These are phyloP conservation scores for Fusarium abutilonis DNA, from an alignment of 2,329 filamentous ascomycete species.

Conservation along the genomic window DNA sequence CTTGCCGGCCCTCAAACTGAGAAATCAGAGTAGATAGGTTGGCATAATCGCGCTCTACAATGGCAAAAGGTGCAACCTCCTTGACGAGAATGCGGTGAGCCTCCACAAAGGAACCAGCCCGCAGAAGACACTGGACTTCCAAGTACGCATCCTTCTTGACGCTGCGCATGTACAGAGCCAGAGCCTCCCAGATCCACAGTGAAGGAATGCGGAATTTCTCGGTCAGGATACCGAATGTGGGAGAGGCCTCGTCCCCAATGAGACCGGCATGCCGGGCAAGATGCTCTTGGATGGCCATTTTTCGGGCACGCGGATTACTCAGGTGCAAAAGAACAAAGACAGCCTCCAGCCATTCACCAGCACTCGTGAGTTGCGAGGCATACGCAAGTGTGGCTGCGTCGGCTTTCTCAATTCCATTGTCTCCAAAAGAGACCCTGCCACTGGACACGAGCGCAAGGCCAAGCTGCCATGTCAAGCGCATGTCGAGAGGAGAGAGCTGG, in stretches of 20 bases:
- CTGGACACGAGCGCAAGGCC: conserved; percentile 70
- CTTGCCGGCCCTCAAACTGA: conserved; percentile 73
- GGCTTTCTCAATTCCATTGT: conserved; percentile 66
- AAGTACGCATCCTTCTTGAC: conserved; percentile 72
- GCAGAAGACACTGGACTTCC: conserved; percentile 83
- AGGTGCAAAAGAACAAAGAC: conserved; percentile 83
- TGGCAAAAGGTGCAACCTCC: conserved; percentile 80
- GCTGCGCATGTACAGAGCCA: conserved; percentile 82
- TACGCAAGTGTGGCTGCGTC: conserved; percentile 75
- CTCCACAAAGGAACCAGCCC: conserved; percentile 78
- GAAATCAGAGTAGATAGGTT: conserved; percentile 74
- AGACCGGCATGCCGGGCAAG: conserved; percentile 75
- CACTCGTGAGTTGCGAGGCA: conserved; percentile 68
- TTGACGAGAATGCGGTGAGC: conserved; percentile 85
- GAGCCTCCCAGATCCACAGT: conserved; percentile 86
- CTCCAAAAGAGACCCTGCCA: conserved; percentile 62
- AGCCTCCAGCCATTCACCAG: conserved; percentile 74
- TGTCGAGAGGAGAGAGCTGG: conserved; percentile 77
- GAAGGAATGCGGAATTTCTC: conserved; percentile 75
- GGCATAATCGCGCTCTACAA: conserved; percentile 84
- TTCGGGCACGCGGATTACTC: conserved; percentile 69
- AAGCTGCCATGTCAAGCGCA: conserved; percentile 85
- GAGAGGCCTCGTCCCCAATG: conserved; percentile 68
- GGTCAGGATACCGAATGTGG: conserved; percentile 68
- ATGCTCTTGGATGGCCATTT: conserved; percentile 75